phyloP scores from a whole-genome alignment of 2,329 filamentous ascomycete genomes.

The Ascochyta viciae-villosae region DNA sequence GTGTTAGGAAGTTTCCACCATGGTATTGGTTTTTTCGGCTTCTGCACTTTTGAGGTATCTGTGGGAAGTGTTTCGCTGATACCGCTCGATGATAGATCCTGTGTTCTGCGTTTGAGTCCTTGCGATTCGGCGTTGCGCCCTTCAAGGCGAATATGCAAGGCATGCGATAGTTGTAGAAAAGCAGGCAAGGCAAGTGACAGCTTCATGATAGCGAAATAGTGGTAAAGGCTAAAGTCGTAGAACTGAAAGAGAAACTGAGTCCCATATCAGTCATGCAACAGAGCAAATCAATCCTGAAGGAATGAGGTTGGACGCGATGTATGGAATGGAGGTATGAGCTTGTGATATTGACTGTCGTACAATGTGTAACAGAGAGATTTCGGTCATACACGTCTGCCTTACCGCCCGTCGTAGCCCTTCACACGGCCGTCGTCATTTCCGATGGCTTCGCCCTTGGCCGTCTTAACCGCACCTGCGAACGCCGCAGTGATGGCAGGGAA shows the following conservation, averaged over 20 bases:
- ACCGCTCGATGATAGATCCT: not conserved
- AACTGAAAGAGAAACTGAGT: not conserved
- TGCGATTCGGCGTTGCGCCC: no score
- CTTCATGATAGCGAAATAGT: not conserved
- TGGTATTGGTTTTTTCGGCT: slow-evolving; percentile 1
- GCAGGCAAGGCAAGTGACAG: not conserved
- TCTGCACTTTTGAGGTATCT: not conserved
- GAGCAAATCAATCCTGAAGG: not conserved
- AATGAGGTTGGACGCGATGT: slow-evolving; percentile 6
- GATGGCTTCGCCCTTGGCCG: slow-evolving; percentile 38
- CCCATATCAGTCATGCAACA: not conserved
- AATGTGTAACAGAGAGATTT: not conserved
- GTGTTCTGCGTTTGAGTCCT: not conserved
- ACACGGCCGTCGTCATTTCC: slow-evolving; percentile 18
- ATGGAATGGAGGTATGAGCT: slow-evolving; percentile 4
- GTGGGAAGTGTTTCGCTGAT: no score
- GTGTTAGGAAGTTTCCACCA: slow-evolving; percentile 13
- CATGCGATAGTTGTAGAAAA: not conserved
- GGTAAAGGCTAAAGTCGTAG: not conserved
- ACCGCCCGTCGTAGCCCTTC: slow-evolving; percentile 33
- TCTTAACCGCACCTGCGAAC: slow-evolving; percentile 46
- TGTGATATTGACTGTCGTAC: slow-evolving; percentile 10
- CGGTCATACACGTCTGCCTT: not conserved
- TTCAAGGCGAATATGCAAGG: not conserved
- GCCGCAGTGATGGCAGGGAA: slow-evolving; percentile 54